Percentiles rank a stretch among this genome's conserved stretches.
Conservation (phyloP, 2,329 filamentous ascomycete species). For the Fusarium sp. region DNA sequence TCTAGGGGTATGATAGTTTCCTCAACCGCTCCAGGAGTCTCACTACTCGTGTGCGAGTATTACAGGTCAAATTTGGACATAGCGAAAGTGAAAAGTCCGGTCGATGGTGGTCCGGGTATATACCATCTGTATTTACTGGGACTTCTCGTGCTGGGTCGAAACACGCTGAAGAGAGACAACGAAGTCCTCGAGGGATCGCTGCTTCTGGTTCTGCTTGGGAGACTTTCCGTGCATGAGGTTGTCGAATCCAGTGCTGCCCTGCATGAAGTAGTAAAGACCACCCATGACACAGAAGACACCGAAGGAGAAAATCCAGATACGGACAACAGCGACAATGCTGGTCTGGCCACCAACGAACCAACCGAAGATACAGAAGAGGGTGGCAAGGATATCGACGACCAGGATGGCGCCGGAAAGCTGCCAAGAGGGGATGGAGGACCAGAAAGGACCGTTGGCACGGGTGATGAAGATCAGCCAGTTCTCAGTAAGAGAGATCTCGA, state of each 20-base stretch:
- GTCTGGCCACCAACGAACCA: constrained; percentile 79
- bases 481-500: constrained; percentile 89
- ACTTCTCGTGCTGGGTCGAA: constrained; percentile 92
- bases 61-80: constrained; percentile 56
- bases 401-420: constrained; percentile 83
- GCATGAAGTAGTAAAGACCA: constrained; percentile 78
- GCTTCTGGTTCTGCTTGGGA: constrained; percentile 82
- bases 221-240: constrained; percentile 94
- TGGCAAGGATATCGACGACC: constrained; percentile 84
- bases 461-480: constrained; percentile 98
- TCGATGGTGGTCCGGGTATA: constrained; percentile 53
- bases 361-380: constrained; percentile 86
- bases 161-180: constrained; percentile 90
- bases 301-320: constrained; percentile 92
- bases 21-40: constrained; percentile 51
- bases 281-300: constrained; percentile 88
- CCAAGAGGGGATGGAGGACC: constrained; percentile 90
- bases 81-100: constrained; percentile 54
- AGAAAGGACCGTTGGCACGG: constrained; percentile 91
- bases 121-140: constrained; percentile 65
- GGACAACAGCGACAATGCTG: constrained; percentile 84
- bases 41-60: constrained; percentile 51
- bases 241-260: constrained; percentile 84
- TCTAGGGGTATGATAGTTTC: constrained; percentile 54
- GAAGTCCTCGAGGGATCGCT: constrained; percentile 89